Percentiles rank a stretch among this genome's conserved stretches.
Evolutionary conservation across 148 eudicot species (phyloP).

Genomic region (Camellia sinensis): DNA sequence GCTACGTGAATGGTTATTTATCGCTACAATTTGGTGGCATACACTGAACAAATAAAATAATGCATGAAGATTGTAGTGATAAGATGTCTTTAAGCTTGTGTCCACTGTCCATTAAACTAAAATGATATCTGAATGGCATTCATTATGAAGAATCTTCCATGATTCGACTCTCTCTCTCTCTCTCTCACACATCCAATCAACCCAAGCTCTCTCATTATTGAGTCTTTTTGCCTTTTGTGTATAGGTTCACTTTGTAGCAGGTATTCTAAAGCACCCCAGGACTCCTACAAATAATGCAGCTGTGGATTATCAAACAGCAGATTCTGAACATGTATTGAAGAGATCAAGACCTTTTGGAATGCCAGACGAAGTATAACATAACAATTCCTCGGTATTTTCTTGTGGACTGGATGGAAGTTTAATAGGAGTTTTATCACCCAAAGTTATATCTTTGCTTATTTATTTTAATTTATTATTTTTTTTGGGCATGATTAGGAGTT

Average conservation of each 20-base stretch:
- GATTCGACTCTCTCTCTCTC: neutral
- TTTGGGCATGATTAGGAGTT: neutral
- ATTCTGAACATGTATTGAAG: conserved; percentile 75
- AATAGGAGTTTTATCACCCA: neutral
- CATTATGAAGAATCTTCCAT: neutral
- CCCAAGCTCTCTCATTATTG: conserved; percentile 7
- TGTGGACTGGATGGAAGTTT: neutral
- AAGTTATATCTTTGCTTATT: conserved; percentile 2
- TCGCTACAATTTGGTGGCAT: neutral
- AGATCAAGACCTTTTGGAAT: conserved; percentile 69
- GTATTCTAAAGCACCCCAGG: conserved; percentile 66
- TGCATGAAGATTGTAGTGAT: neutral
- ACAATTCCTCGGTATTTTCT: conserved; percentile 18
- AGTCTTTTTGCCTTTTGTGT: conserved; percentile 12
- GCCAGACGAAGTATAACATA: conserved; percentile 59
- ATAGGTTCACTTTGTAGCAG: conserved; percentile 30
- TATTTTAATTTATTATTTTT: neutral
- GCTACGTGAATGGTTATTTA: neutral
- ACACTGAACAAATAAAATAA: neutral
- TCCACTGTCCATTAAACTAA: neutral
- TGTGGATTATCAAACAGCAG: conserved; percentile 79
- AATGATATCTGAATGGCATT: neutral
- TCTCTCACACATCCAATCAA: neutral
- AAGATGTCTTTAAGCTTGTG: conserved; percentile 2
- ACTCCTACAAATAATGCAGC: conserved; percentile 57